Evolutionary conservation across 495 filamentous ascomycete genomes (phyloP), one percentile per base, ranked within the genome.

Genomic region (Trichoderma erinaceum): DNA sequence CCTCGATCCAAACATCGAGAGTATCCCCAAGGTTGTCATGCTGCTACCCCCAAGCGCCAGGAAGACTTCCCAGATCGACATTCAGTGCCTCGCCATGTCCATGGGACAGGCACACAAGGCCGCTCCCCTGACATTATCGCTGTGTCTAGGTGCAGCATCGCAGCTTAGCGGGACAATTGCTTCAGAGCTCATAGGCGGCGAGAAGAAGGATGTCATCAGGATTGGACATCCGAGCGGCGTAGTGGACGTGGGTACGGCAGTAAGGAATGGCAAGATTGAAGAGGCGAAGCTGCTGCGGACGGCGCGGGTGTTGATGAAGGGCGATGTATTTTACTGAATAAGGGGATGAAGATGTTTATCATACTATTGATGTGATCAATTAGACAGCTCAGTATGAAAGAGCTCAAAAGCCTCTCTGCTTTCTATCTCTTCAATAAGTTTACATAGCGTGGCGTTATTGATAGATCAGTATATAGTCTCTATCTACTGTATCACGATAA

Each of bases 21-120:
- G 85, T 69, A 80, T 90, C 4, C 89, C 89, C 0, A 91, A 90
- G 78, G 85, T 92, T 21, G 82, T 86, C 5, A 69, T 91, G 10
- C 79, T 92, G 0, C 85, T 85, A 27, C 66, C 74, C 4, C 77
- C 83, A 2, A 64, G 27, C 56, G 56, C 25, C 25, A 61, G 29
- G 11, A 41, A 66, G 32, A 38, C 65, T 23, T 25, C 50, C 15
- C 43, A 75, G 13, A 72, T 77, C 18, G 80, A 87, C 72, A 70
- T 88, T 18, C 75, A 80, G 16, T 82, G 83, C 73, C 67, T 80
- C 70, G 69, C 84, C 69, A 27, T 81, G 77, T 79, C 79, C 16
- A 79, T 81, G 77, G 83, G 83, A 0, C 87, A 89, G 71, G 85
- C 87, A 18, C 88, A 91, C 73, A 85, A 84, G 69, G 87, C 88